Evolutionary conservation across 805 yeast species (phyloP).

Genomic region (Suhomyces sp.): DNA sequence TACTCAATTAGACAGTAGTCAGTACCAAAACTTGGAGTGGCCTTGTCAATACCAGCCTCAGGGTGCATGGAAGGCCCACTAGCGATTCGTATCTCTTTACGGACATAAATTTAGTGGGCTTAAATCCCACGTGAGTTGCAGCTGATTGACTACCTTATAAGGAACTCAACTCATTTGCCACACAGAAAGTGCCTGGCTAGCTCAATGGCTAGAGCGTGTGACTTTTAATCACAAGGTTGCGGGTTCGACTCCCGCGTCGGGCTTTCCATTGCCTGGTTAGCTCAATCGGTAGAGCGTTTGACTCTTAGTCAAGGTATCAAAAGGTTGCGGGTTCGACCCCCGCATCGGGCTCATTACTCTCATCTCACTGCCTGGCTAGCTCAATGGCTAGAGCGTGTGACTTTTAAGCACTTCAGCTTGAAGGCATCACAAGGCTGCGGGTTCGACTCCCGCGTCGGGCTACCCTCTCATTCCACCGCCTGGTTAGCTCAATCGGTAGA

Average conservation of each 20-base stretch:
- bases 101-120: no score
- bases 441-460: not conserved
- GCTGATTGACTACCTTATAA: no score
- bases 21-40: no score
- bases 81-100: no score
- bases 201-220: constrained; percentile 7
- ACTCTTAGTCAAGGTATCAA: not conserved
- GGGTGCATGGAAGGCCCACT: no score
- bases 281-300: constrained; percentile 16
- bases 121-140: no score
- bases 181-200: not conserved
- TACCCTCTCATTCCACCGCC: not conserved
- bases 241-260: constrained; percentile 10
- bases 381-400: constrained; percentile 12
- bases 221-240: constrained; percentile 8
- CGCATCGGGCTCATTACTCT: not conserved
- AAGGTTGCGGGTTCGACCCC: constrained; percentile 1
- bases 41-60: no score
- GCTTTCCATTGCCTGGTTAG: constrained; percentile 9
- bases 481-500: constrained; percentile 5
- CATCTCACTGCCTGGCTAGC: not conserved
- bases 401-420: not conserved
- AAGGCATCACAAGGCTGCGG: not conserved
- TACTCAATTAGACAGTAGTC: no score
- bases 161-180: no score